A percentile compares a stretch with the other conserved stretches of the same genome.
Conservation (phyloP, 805 yeast species). For the Saturnispora bothae region DNA sequence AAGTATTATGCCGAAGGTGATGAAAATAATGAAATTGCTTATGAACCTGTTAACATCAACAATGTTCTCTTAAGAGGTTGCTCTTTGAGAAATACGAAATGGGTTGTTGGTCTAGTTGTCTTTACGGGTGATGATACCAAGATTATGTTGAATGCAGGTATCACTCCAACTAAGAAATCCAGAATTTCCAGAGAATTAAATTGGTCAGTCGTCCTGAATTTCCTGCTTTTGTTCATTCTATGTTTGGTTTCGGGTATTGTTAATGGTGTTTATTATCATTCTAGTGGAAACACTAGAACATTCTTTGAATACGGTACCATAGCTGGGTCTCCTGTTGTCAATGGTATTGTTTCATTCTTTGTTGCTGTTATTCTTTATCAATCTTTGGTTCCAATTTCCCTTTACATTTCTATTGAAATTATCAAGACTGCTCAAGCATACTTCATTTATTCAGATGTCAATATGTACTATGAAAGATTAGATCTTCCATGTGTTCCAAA, state of each 20-base stretch:
- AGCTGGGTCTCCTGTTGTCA: constrained; percentile 53
- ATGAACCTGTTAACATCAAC: constrained; percentile 62
- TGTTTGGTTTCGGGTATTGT: constrained; percentile 64
- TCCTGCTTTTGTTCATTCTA: constrained; percentile 48
- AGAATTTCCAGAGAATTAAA: constrained; percentile 66
- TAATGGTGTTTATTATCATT: constrained; percentile 55
- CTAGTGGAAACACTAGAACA: constrained; percentile 40
- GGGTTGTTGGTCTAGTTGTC: constrained; percentile 69
- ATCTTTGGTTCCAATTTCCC: constrained; percentile 72
- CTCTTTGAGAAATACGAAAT: constrained; percentile 67
- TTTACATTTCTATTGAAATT: constrained; percentile 73
- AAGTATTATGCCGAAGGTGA: constrained; percentile 34
- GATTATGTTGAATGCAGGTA: constrained; percentile 72
- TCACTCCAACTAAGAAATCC: constrained; percentile 68
- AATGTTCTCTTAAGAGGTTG: constrained; percentile 68
- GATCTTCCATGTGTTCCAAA: constrained; percentile 81
- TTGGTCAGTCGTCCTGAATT: constrained; percentile 58
- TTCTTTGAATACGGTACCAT: constrained; percentile 61
- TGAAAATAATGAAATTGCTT: constrained; percentile 27
- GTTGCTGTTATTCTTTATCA: constrained; percentile 70
- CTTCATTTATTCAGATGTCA: constrained; percentile 66
- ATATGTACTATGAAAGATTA: constrained; percentile 55
- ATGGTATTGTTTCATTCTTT: constrained; percentile 64
- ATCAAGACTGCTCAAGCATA: constrained; percentile 75
- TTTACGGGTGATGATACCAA: constrained; percentile 76